Conservation (phyloP, 1,284 basidiomycete genomes). For the Leccinum variabile region DNA sequence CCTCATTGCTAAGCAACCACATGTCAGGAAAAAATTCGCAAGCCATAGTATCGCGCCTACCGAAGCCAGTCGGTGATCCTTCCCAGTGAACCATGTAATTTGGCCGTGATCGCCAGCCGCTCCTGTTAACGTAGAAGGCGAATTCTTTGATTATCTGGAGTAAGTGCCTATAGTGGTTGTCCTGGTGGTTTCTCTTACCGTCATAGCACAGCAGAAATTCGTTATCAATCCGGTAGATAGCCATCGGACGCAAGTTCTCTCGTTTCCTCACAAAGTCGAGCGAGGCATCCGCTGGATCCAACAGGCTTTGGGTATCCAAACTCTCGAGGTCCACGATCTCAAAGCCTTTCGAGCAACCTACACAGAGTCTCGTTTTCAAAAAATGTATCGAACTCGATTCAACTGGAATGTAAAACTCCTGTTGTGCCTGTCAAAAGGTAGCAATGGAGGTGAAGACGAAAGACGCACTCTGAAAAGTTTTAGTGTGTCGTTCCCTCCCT, state of each 20-base stretch:
- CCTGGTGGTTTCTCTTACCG: slow-evolving; percentile 50
- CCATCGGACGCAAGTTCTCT: slow-evolving; percentile 90
- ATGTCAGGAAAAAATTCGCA: slow-evolving; percentile 7
- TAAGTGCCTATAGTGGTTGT: slow-evolving; percentile 10
- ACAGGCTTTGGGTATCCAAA: slow-evolving; percentile 92
- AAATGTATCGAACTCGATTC: slow-evolving; percentile 97
- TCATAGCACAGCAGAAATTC: slow-evolving; percentile 99
- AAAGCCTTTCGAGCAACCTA: slow-evolving; percentile 98
- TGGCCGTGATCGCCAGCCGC: slow-evolving; percentile 86
- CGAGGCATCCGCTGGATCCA: slow-evolving; percentile 90
- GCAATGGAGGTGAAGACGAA: background rate
- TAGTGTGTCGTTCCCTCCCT: slow-evolving; percentile 93
- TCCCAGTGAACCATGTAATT: slow-evolving; percentile 98
- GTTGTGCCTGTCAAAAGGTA: slow-evolving; percentile 10
- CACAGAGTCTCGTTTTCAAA: slow-evolving; percentile 96
- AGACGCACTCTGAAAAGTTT: slow-evolving; percentile 84
- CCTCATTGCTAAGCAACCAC: slow-evolving; percentile 69
- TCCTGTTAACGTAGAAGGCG: slow-evolving; percentile 98
- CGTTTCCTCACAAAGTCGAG: slow-evolving; percentile 93
- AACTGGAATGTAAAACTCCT: slow-evolving; percentile 99
- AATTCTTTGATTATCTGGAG: slow-evolving; percentile 64
- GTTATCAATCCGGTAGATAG: slow-evolving; percentile 95
- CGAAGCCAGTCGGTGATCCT: slow-evolving; percentile 90
- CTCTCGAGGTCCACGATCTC: slow-evolving; percentile 99
- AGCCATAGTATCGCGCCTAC: slow-evolving; percentile 47